Evolutionary conservation across 192 early-diverging fungal genomes (phyloP).

Genomic region (Diversispora eburnea): DNA sequence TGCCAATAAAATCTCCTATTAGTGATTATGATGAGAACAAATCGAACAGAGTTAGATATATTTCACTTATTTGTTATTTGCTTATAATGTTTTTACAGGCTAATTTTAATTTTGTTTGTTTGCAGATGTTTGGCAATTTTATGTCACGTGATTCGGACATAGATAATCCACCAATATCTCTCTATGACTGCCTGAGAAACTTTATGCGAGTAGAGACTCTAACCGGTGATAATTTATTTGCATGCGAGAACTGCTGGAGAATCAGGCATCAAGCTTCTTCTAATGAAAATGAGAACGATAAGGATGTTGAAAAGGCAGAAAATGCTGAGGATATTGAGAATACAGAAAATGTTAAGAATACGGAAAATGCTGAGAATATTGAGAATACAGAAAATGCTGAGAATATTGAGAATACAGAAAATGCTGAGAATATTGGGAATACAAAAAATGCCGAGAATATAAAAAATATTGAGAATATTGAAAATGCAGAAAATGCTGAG

Average conservation of each 20-base stretch:
- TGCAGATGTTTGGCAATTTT: too few species aligned
- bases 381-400: too few species aligned
- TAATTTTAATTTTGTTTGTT: too few species aligned
- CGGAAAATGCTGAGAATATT: too few species aligned
- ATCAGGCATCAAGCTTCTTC: constrained; percentile 1
- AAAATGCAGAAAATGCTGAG: not conserved
- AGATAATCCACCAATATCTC: constrained; percentile 20
- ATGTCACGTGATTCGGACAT: not conserved
- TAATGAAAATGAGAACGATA: too few species aligned
- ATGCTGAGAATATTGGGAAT: too few species aligned
- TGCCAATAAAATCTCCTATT: constrained; percentile 43
- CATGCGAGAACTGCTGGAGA: constrained; percentile 62
- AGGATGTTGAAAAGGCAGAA: too few species aligned
- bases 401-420: too few species aligned
- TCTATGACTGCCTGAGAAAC: constrained; percentile 41
- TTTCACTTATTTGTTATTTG: not conserved
- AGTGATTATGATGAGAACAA: constrained; percentile 4
- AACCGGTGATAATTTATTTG: constrained; percentile 59
- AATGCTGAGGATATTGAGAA: too few species aligned
- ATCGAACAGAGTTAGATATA: not conserved
- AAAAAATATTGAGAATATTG: not conserved
- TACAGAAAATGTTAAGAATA: too few species aligned
- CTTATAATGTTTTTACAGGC: too few species aligned
- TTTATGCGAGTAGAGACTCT: constrained; percentile 60
- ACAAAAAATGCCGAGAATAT: not conserved